Conservation (phyloP, 352 stramenopile genomes). For the Pythium volutum region DNA sequence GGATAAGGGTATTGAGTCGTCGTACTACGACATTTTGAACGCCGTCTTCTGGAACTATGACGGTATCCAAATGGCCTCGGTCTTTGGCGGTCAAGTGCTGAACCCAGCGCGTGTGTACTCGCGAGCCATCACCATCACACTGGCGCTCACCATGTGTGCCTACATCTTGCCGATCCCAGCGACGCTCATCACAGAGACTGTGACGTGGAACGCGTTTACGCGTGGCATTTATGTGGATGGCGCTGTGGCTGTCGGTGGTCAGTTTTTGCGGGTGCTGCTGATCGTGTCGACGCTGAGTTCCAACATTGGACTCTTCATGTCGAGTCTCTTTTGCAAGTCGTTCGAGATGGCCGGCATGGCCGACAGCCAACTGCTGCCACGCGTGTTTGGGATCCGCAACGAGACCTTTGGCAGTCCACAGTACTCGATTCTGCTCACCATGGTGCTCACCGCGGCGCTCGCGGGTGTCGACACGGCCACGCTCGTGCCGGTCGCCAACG, state of each 20-base stretch:
- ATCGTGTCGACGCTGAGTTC: constrained; percentile 67
- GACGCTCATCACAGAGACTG: constrained; percentile 35
- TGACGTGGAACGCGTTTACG: constrained; percentile 11
- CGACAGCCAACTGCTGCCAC: constrained; percentile 73
- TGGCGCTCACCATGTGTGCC: constrained; percentile 54
- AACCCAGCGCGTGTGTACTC: constrained; percentile 66
- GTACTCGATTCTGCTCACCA: constrained; percentile 17
- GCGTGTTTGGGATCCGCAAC: constrained; percentile 52
- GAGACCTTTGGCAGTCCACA: constrained; percentile 24
- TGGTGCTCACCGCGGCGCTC: constrained; percentile 13
- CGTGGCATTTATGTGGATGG: constrained; percentile 9
- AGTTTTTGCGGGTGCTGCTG: constrained; percentile 39
- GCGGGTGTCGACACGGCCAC: constrained; percentile 37
- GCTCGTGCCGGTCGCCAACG: constrained; percentile 77
- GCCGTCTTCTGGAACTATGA: constrained; percentile 93
- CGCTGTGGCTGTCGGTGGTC: constrained; percentile 1
- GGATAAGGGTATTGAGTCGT: constrained; percentile 14
- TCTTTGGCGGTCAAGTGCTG: constrained; percentile 81
- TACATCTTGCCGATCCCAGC: constrained; percentile 83
- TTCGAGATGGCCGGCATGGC: constrained; percentile 77
- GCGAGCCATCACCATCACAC: constrained; percentile 56
- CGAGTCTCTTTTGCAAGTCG: constrained; percentile 81
- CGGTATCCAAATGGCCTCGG: constrained; percentile 75
- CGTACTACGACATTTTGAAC: constrained; percentile 79
- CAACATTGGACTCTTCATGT: constrained; percentile 85